Base-by-base conservation (phyloP, 441 rosid species). In the Hypseocharis bilobata region DNA sequence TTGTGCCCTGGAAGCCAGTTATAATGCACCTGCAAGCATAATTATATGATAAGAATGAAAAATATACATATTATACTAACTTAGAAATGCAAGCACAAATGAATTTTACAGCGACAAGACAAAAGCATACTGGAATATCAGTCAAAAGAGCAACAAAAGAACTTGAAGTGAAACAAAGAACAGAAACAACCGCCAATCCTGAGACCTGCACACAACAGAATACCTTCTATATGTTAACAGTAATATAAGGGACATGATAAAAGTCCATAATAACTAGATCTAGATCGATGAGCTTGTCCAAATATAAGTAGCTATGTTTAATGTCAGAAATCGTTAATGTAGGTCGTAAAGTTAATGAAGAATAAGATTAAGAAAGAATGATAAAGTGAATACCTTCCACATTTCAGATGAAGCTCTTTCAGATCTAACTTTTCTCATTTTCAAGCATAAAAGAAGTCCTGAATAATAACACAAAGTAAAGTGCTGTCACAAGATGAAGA, bases 331-430 rank as follows among this genome's bases (percentile, higher is more conserved):
- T 47, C 4, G 54, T 16, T 17, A 19, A 17, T 47, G 54, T 19
- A 47, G 23, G 36, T 32, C 36, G 19, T 10, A 47, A 0, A 59
- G n/a, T n/a, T n/a, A 29, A 2, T 3, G 2, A 42, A 7, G 28
- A 17, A 22, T n/a, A 19, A 7, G 17, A 2, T 23, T 30, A 27
- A 20, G 59, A 20, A 29, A 64, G 7, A 29, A 13, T 52, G 28
- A 64, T 51, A 49, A 7, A 20, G 32, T 38, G n/a, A 40, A 49
- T 71, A 86, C 92, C 92, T 86, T 86, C 82, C 78, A 70, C 71
- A 80, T 84, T 65, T 86, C 92, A 34, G 85, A 81, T 54, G 85
- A 67, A 72, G 85, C 83, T 71, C 85, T 80, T 60, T 86, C 92
- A 58, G 84, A 84, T 82, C 82, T 75, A 69, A 84, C 87, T 69